A percentile compares a stretch with the other conserved stretches of the same genome.
phyloP scores from a whole-genome alignment of 352 stramenopile genomes.

The Phytophthora sojae region DNA sequence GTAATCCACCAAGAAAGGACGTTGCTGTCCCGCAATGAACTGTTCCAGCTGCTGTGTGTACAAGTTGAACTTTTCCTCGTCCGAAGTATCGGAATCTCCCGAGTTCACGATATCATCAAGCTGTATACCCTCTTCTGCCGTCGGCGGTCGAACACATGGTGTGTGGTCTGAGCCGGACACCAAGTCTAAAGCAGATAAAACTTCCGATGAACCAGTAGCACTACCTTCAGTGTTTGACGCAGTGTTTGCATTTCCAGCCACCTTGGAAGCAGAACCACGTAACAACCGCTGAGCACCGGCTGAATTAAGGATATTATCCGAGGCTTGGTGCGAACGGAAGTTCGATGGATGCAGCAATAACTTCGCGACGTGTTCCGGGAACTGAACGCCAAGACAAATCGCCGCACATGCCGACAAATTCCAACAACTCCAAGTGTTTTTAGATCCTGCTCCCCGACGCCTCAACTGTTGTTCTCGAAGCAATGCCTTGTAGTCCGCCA shows the following conservation, averaged over 20 bases:
- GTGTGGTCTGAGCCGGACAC: constrained; percentile 46
- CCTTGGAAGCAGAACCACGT: constrained; percentile 26
- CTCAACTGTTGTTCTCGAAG: constrained; percentile 90
- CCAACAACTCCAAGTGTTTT: constrained; percentile 92
- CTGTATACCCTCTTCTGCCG: constrained; percentile 14
- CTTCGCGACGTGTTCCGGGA: constrained; percentile 71
- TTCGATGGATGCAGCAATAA: constrained; percentile 82
- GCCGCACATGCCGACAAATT: constrained; percentile 83
- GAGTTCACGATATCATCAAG: constrained; percentile 34
- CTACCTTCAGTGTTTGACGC: not conserved
- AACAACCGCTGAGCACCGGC: constrained; percentile 68
- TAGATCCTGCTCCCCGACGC: constrained; percentile 81
- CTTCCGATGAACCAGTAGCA: constrained; percentile 8
- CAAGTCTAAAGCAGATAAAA: constrained; percentile 36
- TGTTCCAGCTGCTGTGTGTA: constrained; percentile 66
- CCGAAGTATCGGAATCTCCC: constrained; percentile 34
- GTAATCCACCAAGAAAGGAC: constrained; percentile 86
- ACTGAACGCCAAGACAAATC: constrained; percentile 86
- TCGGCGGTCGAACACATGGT: constrained; percentile 20
- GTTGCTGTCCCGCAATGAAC: constrained; percentile 75
- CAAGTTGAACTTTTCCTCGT: constrained; percentile 56
- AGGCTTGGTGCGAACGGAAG: constrained; percentile 87
- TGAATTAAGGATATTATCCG: constrained; percentile 87
- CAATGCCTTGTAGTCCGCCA: constrained; percentile 96
- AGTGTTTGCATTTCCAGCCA: constrained; percentile 7